Evolutionary conservation across 202 grass and related monocot genomes (phyloP).

Genomic region (Dendrocalamus latiflorus): DNA sequence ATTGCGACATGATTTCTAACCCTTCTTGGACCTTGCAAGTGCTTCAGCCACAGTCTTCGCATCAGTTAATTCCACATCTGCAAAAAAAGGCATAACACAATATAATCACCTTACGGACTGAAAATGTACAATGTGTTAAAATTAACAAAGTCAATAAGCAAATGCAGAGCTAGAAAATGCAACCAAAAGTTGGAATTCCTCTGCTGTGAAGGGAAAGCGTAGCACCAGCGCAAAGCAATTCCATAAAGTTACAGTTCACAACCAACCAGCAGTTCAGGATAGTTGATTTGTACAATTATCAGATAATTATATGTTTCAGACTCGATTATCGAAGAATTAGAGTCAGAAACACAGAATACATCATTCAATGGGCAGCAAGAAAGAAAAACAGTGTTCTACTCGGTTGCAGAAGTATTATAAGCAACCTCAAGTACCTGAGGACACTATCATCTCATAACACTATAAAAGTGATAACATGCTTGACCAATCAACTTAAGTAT

Average conservation of each 20-base stretch:
- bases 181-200: constrained; percentile 17
- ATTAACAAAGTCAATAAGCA: neutral
- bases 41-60: constrained; percentile 80
- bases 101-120: constrained; percentile 2
- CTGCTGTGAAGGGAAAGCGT: neutral
- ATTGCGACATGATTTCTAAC: constrained; percentile 39
- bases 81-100: constrained; percentile 33
- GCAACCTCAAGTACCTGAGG: neutral
- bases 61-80: constrained; percentile 75
- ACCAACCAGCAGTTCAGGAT: constrained; percentile 1
- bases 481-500: constrained; percentile 1
- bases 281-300: neutral
- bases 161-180: constrained; percentile 14
- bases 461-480: neutral
- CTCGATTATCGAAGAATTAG: neutral
- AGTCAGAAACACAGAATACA: neutral
- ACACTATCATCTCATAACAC: constrained; percentile 11
- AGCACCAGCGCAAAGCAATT: neutral
- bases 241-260: neutral
- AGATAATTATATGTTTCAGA: neutral
- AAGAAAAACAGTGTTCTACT: neutral
- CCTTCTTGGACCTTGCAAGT: constrained; percentile 75
- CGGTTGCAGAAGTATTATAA: neutral
- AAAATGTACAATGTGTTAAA: constrained; percentile 1
- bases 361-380: neutral